phyloP scores from a whole-genome alignment of 306 rosid species.

The Quercus mongolica region DNA sequence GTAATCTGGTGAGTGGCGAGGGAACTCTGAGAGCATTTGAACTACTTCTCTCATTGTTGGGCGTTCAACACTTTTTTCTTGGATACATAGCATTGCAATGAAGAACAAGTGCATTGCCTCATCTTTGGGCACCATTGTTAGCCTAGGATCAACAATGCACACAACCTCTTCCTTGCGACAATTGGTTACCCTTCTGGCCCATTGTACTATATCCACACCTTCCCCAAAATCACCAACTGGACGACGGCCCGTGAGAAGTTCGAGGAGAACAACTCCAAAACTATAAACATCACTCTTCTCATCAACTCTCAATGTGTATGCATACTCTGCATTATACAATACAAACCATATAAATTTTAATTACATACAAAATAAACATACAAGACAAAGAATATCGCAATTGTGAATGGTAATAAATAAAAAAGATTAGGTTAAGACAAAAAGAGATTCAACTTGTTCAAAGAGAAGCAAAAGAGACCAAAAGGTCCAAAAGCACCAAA shows the following conservation, averaged over 20 bases:
- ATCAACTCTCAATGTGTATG: conserved; percentile 75
- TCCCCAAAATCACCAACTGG: conserved; percentile 83
- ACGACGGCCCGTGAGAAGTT: conserved; percentile 62
- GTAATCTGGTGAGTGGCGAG: conserved; percentile 20
- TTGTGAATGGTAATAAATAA: not conserved
- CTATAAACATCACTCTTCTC: conserved; percentile 90
- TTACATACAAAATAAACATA: not conserved
- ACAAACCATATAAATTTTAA: not conserved
- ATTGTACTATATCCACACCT: conserved; percentile 73
- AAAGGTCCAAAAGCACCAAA: not conserved
- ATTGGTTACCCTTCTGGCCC: conserved; percentile 53
- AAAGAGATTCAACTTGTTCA: not conserved
- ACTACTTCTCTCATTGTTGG: conserved; percentile 94
- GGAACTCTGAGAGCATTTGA: conserved; percentile 79
- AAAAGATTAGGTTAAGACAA: not conserved
- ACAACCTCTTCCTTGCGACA: conserved; percentile 42
- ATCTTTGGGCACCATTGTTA: conserved; percentile 43
- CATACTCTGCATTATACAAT: conserved; percentile 53
- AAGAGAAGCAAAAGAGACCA: not conserved
- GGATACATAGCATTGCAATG: conserved; percentile 58
- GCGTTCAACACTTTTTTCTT: conserved; percentile 73
- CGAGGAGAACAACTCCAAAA: conserved; percentile 67
- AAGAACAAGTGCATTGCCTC: conserved; percentile 78
- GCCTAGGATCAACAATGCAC: conserved; percentile 45
- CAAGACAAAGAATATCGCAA: not conserved